These are phyloP conservation scores for Penicillium dipodomyicola DNA, from an alignment of 495 filamentous ascomycete species.

Conservation along the genomic window DNA sequence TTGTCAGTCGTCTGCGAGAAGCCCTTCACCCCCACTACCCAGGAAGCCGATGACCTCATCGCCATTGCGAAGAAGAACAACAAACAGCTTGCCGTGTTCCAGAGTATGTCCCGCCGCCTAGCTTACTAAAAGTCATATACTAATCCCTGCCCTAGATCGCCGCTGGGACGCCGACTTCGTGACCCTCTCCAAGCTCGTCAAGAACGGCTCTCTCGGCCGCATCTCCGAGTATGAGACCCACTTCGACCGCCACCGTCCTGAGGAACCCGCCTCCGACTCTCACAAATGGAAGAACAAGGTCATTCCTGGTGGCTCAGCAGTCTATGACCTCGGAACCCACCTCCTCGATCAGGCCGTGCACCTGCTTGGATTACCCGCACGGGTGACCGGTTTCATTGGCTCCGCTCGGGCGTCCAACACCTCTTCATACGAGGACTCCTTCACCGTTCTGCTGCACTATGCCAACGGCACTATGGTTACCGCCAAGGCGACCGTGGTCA, in stretches of 20 bases:
- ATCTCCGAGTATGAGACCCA: constrained; percentile 80
- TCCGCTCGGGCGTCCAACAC: constrained; percentile 59
- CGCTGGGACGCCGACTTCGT: constrained; percentile 84
- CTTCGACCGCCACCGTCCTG: constrained; percentile 75
- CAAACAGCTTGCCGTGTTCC: constrained; percentile 73
- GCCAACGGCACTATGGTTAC: constrained; percentile 56
- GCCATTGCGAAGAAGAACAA: constrained; percentile 59
- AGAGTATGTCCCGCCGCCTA: constrained; percentile 50
- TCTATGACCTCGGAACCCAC: constrained; percentile 85
- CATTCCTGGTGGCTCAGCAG: constrained; percentile 65
- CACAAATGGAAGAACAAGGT: constrained; percentile 70
- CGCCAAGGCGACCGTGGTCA: constrained; percentile 68
- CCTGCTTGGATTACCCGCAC: constrained; percentile 72
- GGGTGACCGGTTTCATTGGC: constrained; percentile 65
- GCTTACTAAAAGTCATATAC: not conserved
- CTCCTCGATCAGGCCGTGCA: constrained; percentile 77
- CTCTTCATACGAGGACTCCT: constrained; percentile 63
- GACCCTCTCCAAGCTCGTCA: constrained; percentile 64
- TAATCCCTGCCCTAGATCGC: constrained; percentile 50
- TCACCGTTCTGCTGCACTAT: constrained; percentile 70
- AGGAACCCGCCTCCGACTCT: constrained; percentile 43
- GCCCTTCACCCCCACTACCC: constrained; percentile 72
- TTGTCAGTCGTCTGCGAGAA: constrained; percentile 74
- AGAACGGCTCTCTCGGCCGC: constrained; percentile 54
- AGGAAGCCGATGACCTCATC: constrained; percentile 70